Percentiles rank a stretch among this genome's conserved stretches.
Evolutionary conservation across 371 early-diverging fungal genomes (phyloP).

Genomic region (Homolaphlyctis polyrhiza): DNA sequence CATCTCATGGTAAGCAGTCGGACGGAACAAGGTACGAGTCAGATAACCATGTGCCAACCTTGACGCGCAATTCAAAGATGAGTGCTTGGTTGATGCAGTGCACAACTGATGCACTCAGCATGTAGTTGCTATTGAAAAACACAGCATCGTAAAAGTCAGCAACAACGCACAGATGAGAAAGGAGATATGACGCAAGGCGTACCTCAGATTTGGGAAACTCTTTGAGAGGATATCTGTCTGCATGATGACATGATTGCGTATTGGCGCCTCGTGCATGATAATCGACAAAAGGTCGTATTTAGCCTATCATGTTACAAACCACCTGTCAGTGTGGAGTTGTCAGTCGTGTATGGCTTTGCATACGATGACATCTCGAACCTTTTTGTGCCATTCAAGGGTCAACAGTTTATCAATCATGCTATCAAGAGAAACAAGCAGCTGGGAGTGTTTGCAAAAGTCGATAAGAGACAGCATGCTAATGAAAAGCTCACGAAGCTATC

Average conservation of each 20-base stretch:
- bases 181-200: no score
- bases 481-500: constrained; percentile 3
- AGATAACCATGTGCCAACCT: no score
- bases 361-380: no score
- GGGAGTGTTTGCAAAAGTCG: neutral
- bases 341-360: no score
- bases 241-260: neutral
- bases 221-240: neutral
- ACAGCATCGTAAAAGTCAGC: no score
- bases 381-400: constrained; percentile 1
- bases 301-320: no score
- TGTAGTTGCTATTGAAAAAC: constrained; percentile 1
- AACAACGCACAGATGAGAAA: no score
- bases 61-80: no score
- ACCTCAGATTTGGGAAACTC: neutral
- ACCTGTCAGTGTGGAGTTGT: no score
- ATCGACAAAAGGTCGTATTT: constrained; percentile 1
- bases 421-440: no score
- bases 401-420: neutral
- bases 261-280: constrained; percentile 4
- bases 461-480: neutral
- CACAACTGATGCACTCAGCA: neutral
- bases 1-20: no score
- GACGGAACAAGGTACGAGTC: no score
- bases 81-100: neutral